Conservation (phyloP, 768 basidiomycete species). For the Flagelloscypha sp. region DNA sequence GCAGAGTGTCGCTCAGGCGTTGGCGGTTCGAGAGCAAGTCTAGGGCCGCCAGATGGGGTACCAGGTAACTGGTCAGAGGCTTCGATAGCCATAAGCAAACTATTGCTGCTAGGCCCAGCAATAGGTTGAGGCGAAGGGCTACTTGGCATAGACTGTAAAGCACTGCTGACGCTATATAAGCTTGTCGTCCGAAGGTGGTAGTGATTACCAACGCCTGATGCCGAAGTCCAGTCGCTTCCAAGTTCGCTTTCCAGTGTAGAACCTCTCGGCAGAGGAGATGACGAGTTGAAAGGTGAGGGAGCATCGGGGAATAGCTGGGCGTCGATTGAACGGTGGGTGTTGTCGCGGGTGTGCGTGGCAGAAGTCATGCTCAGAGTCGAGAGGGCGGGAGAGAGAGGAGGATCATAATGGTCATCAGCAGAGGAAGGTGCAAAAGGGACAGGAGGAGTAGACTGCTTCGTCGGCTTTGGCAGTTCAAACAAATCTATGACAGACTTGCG, state of each 20-base stretch:
- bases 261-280: slow-evolving; percentile 20
- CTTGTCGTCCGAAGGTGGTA: slow-evolving; percentile 49
- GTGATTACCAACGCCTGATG: slow-evolving; percentile 26
- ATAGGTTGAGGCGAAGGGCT: slow-evolving; percentile 28
- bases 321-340: too few relatives aligned
- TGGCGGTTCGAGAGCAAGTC: slow-evolving; percentile 2
- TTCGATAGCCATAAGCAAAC: too few relatives aligned
- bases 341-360: slow-evolving; percentile 10
- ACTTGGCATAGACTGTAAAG: slow-evolving; percentile 29
- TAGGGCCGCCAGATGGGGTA: neutral
- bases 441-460: too few relatives aligned
- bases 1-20: slow-evolving; percentile 8
- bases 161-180: slow-evolving; percentile 42
- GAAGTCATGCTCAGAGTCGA: slow-evolving; percentile 25
- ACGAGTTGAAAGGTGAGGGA: neutral
- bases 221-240: slow-evolving; percentile 35
- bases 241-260: slow-evolving; percentile 51
- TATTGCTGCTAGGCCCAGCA: slow-evolving; percentile 12
- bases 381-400: slow-evolving; percentile 25
- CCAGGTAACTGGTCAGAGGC: too few relatives aligned
- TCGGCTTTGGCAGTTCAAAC: slow-evolving; percentile 26
- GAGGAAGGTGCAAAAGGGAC: slow-evolving; percentile 1
- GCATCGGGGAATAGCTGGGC: too few relatives aligned
- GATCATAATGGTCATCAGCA: neutral
- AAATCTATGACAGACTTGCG: slow-evolving; percentile 40